Base-by-base conservation (phyloP, 306 rosid species). In the Purshia tridentata region DNA sequence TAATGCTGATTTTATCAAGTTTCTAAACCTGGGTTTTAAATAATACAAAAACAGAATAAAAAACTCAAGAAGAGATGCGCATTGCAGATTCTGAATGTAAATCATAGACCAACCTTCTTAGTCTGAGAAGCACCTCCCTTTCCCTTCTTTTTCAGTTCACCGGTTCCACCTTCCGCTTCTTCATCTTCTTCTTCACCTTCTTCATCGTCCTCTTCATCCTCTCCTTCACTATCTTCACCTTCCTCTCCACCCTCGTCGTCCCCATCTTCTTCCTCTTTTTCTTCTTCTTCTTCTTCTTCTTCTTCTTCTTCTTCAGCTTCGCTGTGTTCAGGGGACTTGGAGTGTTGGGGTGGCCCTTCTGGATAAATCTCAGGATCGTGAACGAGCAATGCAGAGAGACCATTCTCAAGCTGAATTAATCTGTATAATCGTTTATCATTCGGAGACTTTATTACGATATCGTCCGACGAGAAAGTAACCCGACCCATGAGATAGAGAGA, bases 301-400 rank as follows among this genome's bases (percentile, higher is more conserved):
- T 45, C 68, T 1, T 83, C 86, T n/a, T 70, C 84, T 8, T 65
- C 73, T 4, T 74, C 85, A 4, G 80, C 88, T 0, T 76, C 79
- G 23, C 72, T 70, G n/a, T 67, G 55, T 14, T 39, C 70, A n/a
- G 11, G 78, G 48, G 47, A 58, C 61, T 79, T 66, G 2, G 84
- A 42, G 48, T 18, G 54, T 2, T 76, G 58, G 54, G 87, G 86
- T 45, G 86, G 78, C 4, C 89, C 92, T 5, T 83, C 83, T 1
- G 93, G 81, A 77, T 81, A 93, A 81, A 93, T 89, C 88, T 93
- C 97, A 35, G 97, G 96, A 81, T 93, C 98, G 59, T 93, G 98
- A 80, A 93, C 88, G 35, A 91, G 86, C 83, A 93, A 67, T 41
- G 97, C 94, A 18, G 81, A 86, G 73, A 93, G 92, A 49, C 98